Percentiles rank a stretch among this genome's conserved stretches.
phyloP scores from a whole-genome alignment of 805 yeast species.

The Candida caryicola region DNA sequence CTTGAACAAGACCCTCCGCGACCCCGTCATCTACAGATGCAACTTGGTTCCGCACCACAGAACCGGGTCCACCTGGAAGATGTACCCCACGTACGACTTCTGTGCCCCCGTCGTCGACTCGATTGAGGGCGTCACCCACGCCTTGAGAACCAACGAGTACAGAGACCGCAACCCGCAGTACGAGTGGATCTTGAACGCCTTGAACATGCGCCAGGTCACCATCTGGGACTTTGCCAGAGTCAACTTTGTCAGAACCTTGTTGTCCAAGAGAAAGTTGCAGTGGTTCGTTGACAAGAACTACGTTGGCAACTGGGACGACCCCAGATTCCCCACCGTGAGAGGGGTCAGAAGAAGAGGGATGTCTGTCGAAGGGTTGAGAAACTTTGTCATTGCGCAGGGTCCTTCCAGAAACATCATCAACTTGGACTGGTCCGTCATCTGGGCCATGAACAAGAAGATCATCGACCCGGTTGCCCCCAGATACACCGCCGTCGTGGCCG shows the following conservation, averaged over 20 bases:
- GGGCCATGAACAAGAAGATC: slow-evolving; percentile 97
- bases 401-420: slow-evolving; percentile 96
- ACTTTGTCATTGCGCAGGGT: slow-evolving; percentile 92
- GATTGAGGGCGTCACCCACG: slow-evolving; percentile 95
- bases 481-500: slow-evolving; percentile 71
- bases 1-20: slow-evolving; percentile 92
- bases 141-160: slow-evolving; percentile 96
- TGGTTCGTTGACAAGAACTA: slow-evolving; percentile 95
- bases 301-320: slow-evolving; percentile 97
- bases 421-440: slow-evolving; percentile 94
- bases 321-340: slow-evolving; percentile 98
- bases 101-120: slow-evolving; percentile 97
- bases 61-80: slow-evolving; percentile 90
- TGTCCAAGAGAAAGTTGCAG: slow-evolving; percentile 96
- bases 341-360: slow-evolving; percentile 99
- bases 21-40: slow-evolving; percentile 97
- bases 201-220: slow-evolving; percentile 85
- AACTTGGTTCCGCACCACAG: slow-evolving; percentile 97
- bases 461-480: slow-evolving; percentile 98
- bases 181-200: slow-evolving; percentile 87
- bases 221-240: slow-evolving; percentile 98
- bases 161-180: slow-evolving; percentile 98
- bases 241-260: slow-evolving; percentile 91
- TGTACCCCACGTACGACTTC: slow-evolving; percentile 98
- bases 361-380: slow-evolving; percentile 96